A percentile compares a stretch with the other conserved stretches of the same genome.
These are phyloP conservation scores for Microcyclospora pomicola DNA, from an alignment of 2,329 filamentous ascomycete species.

Conservation along the genomic window DNA sequence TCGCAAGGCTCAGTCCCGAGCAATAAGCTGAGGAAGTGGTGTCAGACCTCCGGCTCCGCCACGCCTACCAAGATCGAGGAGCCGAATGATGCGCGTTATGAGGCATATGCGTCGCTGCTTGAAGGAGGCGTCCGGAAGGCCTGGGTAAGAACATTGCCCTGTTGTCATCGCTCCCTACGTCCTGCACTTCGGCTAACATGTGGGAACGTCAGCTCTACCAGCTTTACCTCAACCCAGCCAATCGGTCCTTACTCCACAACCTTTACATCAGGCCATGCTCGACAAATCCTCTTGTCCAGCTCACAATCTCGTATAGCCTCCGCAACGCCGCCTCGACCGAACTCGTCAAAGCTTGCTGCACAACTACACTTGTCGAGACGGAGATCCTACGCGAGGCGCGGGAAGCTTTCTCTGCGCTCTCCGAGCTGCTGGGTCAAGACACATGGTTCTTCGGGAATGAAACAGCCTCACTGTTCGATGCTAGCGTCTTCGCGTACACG, in stretches of 20 bases:
- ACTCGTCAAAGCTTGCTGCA: slow-evolving; percentile 49
- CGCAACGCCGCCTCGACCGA: slow-evolving; percentile 60
- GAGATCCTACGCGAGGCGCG: slow-evolving; percentile 47
- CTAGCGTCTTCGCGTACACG: slow-evolving; percentile 79
- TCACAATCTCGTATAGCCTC: slow-evolving; percentile 51
- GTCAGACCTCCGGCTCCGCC: slow-evolving; percentile 18
- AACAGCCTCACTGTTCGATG: slow-evolving; percentile 66
- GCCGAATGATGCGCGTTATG: slow-evolving; percentile 43
- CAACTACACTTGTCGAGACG: slow-evolving; percentile 22
- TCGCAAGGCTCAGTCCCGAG: slow-evolving; percentile 36
- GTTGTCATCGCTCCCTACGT: too few relatives aligned
- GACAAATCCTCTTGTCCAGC: slow-evolving; percentile 47
- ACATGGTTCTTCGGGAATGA: slow-evolving; percentile 46
- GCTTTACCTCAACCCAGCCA: slow-evolving; percentile 61
- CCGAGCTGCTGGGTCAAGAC: slow-evolving; percentile 42
- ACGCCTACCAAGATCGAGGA: slow-evolving; percentile 29
- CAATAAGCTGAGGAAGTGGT: slow-evolving; percentile 55
- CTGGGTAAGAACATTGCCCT: slow-evolving; percentile 45
- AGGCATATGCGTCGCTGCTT: slow-evolving; percentile 66
- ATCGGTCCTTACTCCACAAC: slow-evolving; percentile 51
- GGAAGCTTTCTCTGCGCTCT: slow-evolving; percentile 49
- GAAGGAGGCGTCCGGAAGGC: slow-evolving; percentile 68
- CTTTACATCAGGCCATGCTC: slow-evolving; percentile 58
- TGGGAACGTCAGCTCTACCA: slow-evolving; percentile 47
- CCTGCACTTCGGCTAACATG: background rate